Evolutionary conservation across 2,329 filamentous ascomycete species (phyloP), one percentile per base, ranked within the genome.

Genomic region (Colletotrichum sublineola): DNA sequence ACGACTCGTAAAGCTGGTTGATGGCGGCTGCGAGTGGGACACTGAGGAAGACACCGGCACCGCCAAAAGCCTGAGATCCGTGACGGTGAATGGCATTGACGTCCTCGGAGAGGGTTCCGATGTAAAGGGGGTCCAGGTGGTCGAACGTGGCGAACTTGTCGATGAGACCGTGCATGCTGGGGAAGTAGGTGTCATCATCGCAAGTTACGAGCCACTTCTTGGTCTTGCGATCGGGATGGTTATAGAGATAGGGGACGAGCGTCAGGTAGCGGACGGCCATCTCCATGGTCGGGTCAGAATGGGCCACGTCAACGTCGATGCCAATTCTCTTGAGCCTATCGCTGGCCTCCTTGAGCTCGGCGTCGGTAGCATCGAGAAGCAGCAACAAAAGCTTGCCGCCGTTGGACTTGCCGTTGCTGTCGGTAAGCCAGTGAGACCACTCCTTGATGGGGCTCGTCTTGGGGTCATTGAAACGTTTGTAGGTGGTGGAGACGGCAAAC

Each of bases 151-250:
- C 80, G 53, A 91, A 82, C 60, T 83, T 86, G 48, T 87, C 81
- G 3, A 86, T 82, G 15, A 92, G 80, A 14, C 81, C 84, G 65
- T 89, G 82, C 78, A 91, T 89, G 69, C 86, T 90, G 6, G 87
- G 85, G 82, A 91, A 91, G 77, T 90, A 91, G 3, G 90, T 92
- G 74, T 92, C 90, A 75, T 92, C 90, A 75, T 92, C 89, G 77
- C 90, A 91, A 18, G 88, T 85, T 18, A 89, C 88, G 1, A 89
- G 83, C 90, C 90, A 92, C 75, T 88, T 89, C 79, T 86, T 88
- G 40, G 78, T 78, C 33, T 77, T 78, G 58, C 86, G 82, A 2
- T 86, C 85, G 2, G 81, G 82, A 74, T 89, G 87, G 63, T 85
- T 84, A 80, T 87, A 90, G 15, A 90, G 80, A 0, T 84, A 85